Conservation (phyloP, 2,329 filamentous ascomycete species). For the Colletotrichum abscissum region DNA sequence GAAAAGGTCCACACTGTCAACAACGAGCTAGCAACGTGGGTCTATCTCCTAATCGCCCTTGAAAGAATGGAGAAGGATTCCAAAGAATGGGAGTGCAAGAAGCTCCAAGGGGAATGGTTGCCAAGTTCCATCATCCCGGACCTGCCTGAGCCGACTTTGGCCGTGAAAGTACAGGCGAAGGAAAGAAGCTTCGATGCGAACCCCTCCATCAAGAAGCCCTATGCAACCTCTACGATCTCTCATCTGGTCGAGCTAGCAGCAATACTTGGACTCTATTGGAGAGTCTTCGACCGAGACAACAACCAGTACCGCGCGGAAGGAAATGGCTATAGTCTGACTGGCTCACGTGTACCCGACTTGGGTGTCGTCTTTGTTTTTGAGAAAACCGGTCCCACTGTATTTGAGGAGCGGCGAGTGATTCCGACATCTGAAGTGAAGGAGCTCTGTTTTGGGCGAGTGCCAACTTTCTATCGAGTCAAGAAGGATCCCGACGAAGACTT, state of each 20-base stretch:
- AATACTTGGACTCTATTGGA: constrained; percentile 54
- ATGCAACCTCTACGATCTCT: constrained; percentile 48
- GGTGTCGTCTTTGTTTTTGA: constrained; percentile 53
- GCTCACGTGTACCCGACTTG: constrained; percentile 45
- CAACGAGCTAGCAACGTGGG: constrained; percentile 20
- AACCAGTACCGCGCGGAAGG: constrained; percentile 51
- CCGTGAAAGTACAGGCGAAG: constrained; percentile 16
- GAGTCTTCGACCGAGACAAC: constrained; percentile 48
- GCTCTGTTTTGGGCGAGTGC: constrained; percentile 52
- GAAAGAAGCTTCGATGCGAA: constrained; percentile 16
- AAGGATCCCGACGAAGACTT: not conserved
- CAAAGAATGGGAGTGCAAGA: not conserved
- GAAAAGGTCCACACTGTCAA: constrained; percentile 20
- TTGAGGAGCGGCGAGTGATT: constrained; percentile 48
- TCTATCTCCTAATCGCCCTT: constrained; percentile 3
- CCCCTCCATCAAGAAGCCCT: constrained; percentile 41
- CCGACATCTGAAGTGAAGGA: constrained; percentile 51
- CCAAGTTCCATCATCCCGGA: not conserved
- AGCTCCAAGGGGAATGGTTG: not conserved
- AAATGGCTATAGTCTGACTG: constrained; percentile 48
- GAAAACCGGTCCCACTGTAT: constrained; percentile 47
- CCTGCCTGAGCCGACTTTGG: not conserved
- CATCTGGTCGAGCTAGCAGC: constrained; percentile 49
- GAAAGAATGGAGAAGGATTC: constrained; percentile 25
- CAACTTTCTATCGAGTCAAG: constrained; percentile 47